These are phyloP conservation scores for Tuber calosporum DNA, from an alignment of 495 filamentous ascomycete species.

Conservation along the genomic window DNA sequence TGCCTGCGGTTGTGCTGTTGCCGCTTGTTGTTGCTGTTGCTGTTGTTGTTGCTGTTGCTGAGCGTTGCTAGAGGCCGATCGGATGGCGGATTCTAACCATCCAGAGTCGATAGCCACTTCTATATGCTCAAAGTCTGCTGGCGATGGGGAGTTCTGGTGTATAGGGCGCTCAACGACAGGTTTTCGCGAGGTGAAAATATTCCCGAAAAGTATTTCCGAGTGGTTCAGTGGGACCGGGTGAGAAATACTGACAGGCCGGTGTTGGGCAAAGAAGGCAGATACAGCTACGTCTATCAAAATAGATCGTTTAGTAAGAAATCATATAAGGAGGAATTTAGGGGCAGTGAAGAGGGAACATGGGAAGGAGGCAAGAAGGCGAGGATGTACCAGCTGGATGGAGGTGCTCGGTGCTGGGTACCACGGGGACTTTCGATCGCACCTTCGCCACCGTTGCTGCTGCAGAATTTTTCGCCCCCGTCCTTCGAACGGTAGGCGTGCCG, in stretches of 20 bases:
- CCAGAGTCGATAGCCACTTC: constrained; percentile 21
- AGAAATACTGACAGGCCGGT: constrained; percentile 86
- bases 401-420: constrained; percentile 38
- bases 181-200: constrained; percentile 63
- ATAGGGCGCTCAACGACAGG: constrained; percentile 47
- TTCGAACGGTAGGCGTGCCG: constrained; percentile 17
- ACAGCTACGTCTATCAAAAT: constrained; percentile 63
- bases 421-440: constrained; percentile 35
- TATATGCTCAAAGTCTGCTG: constrained; percentile 42
- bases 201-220: constrained; percentile 64
- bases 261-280: constrained; percentile 90
- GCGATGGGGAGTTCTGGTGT: constrained; percentile 69
- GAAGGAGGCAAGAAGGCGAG: neutral
- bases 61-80: constrained; percentile 41
- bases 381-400: constrained; percentile 33
- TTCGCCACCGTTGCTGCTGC: constrained; percentile 18
- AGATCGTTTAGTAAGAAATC: constrained; percentile 41
- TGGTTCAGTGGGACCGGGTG: constrained; percentile 65
- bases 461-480: constrained; percentile 22
- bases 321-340: constrained; percentile 44
- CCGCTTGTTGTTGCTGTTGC: constrained; percentile 47
- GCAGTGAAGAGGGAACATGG: neutral
- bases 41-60: constrained; percentile 31
- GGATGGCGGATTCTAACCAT: constrained; percentile 57
- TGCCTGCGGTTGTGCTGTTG: constrained; percentile 39